Base-by-base conservation (phyloP, 179 eudicot species). In the Amaranthus tricolor region DNA sequence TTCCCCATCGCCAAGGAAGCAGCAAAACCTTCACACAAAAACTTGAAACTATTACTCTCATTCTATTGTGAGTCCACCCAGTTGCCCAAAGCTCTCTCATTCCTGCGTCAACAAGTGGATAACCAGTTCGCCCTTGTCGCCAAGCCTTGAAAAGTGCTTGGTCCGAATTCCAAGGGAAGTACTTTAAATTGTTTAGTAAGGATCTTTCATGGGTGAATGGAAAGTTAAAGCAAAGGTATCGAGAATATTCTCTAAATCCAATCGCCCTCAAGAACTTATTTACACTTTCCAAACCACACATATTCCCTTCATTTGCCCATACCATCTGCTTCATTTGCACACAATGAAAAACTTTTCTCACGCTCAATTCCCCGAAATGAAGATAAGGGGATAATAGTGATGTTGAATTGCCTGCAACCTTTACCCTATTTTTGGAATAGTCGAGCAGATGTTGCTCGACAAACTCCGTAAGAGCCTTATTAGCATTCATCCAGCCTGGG, bases 61-160 rank as follows among this genome's bases (percentile, higher is more conserved):
- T 87, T 77, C 86, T 85, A 66, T 93, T 95, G 71, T 93, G 99
- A 49, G 88, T 87, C 99, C 99, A 95, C 47, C 99, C 99, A 4
- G 97, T 95, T 6, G 99, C 99, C 99, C 99, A 95, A n/a, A 95
- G 87, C 83, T 95, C 99, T 78, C 99, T 82, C 99, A 95, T 95
- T 44, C 98, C 97, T 0, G 99, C 99, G 84, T 95, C 99, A 31
- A 95, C 99, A 77, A 95, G 75, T 17, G 99, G 99, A 68, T 93
- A 95, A 20, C 99, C 99, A 3, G 99, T 93, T 44, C 92, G 89
- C 72, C 99, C 99, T 77, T 93, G 99, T 76, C 98, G 85, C 99
- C 99, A 95, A 66, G 88, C 91, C 90, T 93, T 95, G 68, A 93
- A 95, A 73, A 68, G 82, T 16, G 74, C 73, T 63, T 88, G 87